Evolutionary conservation across 2,329 filamentous ascomycete species (phyloP).

Genomic region (Fusarium sacchari): DNA sequence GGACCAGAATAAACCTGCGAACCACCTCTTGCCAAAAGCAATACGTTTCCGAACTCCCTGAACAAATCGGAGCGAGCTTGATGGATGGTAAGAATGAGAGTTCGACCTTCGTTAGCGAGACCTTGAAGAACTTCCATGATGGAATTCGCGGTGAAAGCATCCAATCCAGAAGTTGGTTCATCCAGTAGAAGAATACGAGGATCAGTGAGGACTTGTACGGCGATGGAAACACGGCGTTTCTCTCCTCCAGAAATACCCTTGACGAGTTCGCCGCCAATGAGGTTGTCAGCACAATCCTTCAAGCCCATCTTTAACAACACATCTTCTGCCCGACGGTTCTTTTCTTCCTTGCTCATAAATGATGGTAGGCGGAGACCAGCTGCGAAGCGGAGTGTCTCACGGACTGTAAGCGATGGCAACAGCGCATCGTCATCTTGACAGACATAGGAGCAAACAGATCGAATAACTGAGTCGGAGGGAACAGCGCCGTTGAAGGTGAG

Average conservation of each 20-base stretch:
- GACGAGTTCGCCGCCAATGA: conserved; percentile 76
- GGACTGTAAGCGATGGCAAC: conserved; percentile 77
- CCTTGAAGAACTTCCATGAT: conserved; percentile 79
- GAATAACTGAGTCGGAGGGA: conserved; percentile 74
- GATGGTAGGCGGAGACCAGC: conserved; percentile 76
- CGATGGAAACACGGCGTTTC: conserved; percentile 80
- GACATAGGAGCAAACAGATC: conserved; percentile 79
- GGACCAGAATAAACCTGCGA: conserved; percentile 73
- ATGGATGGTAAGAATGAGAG: conserved; percentile 80
- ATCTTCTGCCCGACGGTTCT: conserved; percentile 74
- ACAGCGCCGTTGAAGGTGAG: conserved; percentile 76
- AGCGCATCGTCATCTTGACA: conserved; percentile 82
- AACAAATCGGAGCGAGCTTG: conserved; percentile 81
- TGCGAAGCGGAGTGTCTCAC: conserved; percentile 77
- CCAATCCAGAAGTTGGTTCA: conserved; percentile 79
- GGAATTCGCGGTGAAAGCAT: conserved; percentile 80
- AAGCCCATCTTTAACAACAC: conserved; percentile 79
- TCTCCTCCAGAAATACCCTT: conserved; percentile 85
- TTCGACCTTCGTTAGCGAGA: conserved; percentile 77
- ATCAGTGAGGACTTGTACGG: conserved; percentile 80
- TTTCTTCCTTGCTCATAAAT: conserved; percentile 76
- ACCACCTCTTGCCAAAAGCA: conserved; percentile 77
- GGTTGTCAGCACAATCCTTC: conserved; percentile 80
- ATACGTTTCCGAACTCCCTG: conserved; percentile 74
- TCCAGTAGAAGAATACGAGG: conserved; percentile 78